Base-by-base conservation (phyloP, 2,329 filamentous ascomycete species). In the Didymella pinodella region DNA sequence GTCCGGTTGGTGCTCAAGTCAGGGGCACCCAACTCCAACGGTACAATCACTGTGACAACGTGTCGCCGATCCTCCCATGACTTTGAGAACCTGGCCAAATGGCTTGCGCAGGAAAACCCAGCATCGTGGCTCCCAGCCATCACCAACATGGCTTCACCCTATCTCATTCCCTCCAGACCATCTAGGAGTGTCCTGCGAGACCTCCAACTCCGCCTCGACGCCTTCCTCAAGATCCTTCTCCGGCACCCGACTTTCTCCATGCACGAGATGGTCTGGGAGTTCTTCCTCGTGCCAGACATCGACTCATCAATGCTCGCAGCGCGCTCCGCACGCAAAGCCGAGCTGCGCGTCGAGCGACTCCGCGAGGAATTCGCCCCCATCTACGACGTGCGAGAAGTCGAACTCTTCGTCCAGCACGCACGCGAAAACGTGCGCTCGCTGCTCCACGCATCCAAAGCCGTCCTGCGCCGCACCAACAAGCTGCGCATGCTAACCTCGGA, bases 201-300 rank as follows among this genome's bases (percentile, higher is more conserved):
- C 68, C 90, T 93, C 50, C 96, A 99, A 74, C 81, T 92, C 44
- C 88, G 90, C 16, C 87, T 97, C 20, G 92, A 99, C 77, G 90
- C 88, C 66, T 97, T 98, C 69, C 80, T 99, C 67, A 92, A 91
- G 65, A 92, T 93, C 18, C 84, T 99, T 63, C 84, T 99, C 26
- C 84, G 86, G 8, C 95, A 99, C 72, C 90, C 94, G 3, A 98
- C 95, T 0, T 97, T 99, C 73, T 86, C 92, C 0, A 97, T 92
- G 0, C 96, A 99, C 72, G 95, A 99, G 79, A 92, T 98, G 85
- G 84, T 99, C 2, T 99, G 95, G 96, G 95, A 99, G 70, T 99
- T 99, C 79, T 97, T 99, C 78, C 84, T 99, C 0, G 93, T 99
- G 12, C 95, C 95, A 1, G 95, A 99, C 67, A 87, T 99, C 48